Base-by-base conservation (phyloP, 495 filamentous ascomycete species). In the Lophium mytilinum region DNA sequence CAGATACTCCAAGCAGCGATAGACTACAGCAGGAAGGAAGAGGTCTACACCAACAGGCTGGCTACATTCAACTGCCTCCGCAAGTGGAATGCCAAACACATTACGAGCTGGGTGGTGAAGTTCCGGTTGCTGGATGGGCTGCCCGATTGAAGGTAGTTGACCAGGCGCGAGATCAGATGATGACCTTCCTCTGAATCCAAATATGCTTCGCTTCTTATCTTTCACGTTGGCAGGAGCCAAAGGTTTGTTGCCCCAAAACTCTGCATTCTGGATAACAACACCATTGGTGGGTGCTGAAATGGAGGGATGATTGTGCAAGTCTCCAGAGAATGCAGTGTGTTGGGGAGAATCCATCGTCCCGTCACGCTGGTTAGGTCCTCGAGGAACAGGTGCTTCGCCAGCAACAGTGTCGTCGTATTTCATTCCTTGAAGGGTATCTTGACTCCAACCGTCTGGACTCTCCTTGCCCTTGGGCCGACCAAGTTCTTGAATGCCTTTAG, bases 1-100 rank as follows among this genome's bases (percentile, higher is more conserved):
- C 21, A 98, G 78, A 69, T 96, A 98, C 68, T 97, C 89, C 59
- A 98, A 87, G 64, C 91, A 96, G 43, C 93, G 87, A 74, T 95
- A 97, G 41, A 96, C 90, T 1, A 97, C 93, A n/a, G 94, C 89
- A 8, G 93, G 93, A 36, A 98, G 75, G 46, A 85, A 82, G 17
- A 86, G 82, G 50, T 76, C 76, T 17, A 87, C 74, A 54, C 87
- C 89, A 41, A 77, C 69, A 7, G 92, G 92, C 12, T 80, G 76
- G 59, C 85, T 88, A 66, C 79, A 86, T 62, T 87, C 79, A 5
- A 95, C 91, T 37, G 93, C 93, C 64, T 98, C 92, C 5, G 83
- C 82, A 36, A 98, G 72, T 6, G 89, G 83, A 42, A 87, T 87
- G 11, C 93, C 94, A 69, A 98, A 98, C 8, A 88, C 87, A 37